Conservation (phyloP, 306 rosid genomes). For the Pterocarpus santalinus region DNA sequence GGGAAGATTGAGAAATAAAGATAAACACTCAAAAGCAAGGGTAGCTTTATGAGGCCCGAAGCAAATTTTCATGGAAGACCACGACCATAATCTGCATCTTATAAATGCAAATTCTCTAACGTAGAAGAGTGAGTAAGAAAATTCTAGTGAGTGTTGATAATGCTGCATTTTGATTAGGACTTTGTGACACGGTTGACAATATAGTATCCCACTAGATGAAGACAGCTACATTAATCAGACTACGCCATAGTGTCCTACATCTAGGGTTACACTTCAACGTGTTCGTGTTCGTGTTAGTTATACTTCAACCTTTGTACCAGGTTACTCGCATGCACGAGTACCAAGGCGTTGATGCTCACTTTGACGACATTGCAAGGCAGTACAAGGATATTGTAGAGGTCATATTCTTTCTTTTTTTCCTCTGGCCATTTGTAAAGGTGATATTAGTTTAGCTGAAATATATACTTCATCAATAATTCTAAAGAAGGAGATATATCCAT, state of each 20-base stretch:
- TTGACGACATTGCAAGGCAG: constrained; percentile 82
- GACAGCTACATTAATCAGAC: too few relatives aligned
- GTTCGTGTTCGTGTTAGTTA: constrained; percentile 9
- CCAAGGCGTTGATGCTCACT: constrained; percentile 91
- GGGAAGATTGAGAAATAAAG: not conserved
- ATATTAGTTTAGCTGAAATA: not conserved
- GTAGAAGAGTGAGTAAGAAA: constrained; percentile 1
- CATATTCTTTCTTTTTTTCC: not conserved
- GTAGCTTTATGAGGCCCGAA: not conserved
- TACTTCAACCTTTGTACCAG: constrained; percentile 52
- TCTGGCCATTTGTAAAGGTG: constrained; percentile 54
- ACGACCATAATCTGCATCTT: not conserved
- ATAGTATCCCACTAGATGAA: too few relatives aligned
- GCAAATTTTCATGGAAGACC: not conserved
- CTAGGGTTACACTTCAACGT: not conserved
- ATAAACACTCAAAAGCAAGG: not conserved
- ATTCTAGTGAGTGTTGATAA: constrained; percentile 6
- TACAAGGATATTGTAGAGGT: constrained; percentile 68
- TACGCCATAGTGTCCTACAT: not conserved
- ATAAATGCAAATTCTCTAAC: constrained; percentile 18
- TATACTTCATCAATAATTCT: not conserved
- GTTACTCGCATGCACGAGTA: constrained; percentile 89
- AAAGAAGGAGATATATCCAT: not conserved
- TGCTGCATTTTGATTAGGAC: not conserved
- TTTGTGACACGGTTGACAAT: too few relatives aligned